Conservation (phyloP, 192 early-diverging fungal genomes). For the Entomortierella parvispora region DNA sequence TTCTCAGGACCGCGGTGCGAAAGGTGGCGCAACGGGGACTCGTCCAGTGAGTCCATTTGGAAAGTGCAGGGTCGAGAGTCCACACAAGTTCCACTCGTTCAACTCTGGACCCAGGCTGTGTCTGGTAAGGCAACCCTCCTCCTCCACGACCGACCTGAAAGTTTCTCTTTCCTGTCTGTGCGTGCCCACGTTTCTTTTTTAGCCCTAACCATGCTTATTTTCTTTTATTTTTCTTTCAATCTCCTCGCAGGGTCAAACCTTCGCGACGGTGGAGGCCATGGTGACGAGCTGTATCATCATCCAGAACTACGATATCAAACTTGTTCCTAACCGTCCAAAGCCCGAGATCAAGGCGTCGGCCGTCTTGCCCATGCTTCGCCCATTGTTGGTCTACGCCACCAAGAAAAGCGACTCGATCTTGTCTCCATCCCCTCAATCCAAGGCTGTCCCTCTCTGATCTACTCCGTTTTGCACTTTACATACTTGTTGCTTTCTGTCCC, state of each 20-base stretch:
- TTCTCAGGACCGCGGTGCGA: not conserved
- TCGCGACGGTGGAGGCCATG: slow-evolving; percentile 52
- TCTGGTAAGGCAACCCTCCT: too few relatives aligned
- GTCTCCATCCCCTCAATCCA: too few relatives aligned
- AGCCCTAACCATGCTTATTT: too few relatives aligned
- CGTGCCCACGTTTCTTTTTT: too few relatives aligned
- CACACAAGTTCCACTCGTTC: slow-evolving; percentile 65
- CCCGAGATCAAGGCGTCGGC: slow-evolving; percentile 22
- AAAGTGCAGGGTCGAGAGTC: slow-evolving; percentile 33
- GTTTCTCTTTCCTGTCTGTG: too few relatives aligned
- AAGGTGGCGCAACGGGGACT: slow-evolving; percentile 3
- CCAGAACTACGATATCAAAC: slow-evolving; percentile 33
- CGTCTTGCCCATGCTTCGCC: slow-evolving; percentile 49
- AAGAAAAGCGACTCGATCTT: too few relatives aligned
- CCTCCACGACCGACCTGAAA: too few relatives aligned
- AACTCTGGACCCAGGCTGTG: slow-evolving; percentile 66
- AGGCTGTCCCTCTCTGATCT: too few relatives aligned
- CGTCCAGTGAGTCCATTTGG: slow-evolving; percentile 48
- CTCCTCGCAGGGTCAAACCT: slow-evolving; percentile 55
- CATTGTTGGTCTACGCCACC: too few relatives aligned
- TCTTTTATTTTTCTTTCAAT: too few relatives aligned
- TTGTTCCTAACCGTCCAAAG: slow-evolving; percentile 16
- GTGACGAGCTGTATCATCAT: slow-evolving; percentile 32
- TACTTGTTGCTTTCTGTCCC: too few relatives aligned
- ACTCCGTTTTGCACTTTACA: too few relatives aligned